Evolutionary conservation across 805 yeast species (phyloP).

Genomic region (Torulaspora franciscae): DNA sequence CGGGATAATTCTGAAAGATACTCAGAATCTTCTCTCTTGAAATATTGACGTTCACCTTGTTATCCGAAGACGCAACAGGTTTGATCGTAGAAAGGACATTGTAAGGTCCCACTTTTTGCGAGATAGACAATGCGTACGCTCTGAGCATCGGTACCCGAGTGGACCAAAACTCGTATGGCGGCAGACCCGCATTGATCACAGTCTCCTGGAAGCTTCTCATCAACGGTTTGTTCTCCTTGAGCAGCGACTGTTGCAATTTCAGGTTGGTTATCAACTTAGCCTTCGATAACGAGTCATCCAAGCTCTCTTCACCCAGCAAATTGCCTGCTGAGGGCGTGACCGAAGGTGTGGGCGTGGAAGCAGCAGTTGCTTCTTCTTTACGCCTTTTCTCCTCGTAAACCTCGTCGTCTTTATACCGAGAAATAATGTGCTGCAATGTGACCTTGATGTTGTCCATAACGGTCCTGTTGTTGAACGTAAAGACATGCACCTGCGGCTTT

Average conservation of each 20-base stretch:
- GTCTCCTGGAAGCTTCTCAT: slow-evolving; percentile 80
- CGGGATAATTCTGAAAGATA: slow-evolving; percentile 88
- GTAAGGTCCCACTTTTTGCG: slow-evolving; percentile 88
- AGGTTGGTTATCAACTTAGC: slow-evolving; percentile 61
- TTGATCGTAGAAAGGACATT: slow-evolving; percentile 90
- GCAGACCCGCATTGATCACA: slow-evolving; percentile 70
- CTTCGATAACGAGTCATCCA: slow-evolving; percentile 49
- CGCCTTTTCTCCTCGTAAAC: slow-evolving; percentile 40
- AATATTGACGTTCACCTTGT: slow-evolving; percentile 87
- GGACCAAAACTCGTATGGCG: slow-evolving; percentile 83
- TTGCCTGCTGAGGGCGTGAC: slow-evolving; percentile 31
- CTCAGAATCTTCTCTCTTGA: slow-evolving; percentile 86
- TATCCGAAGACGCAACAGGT: slow-evolving; percentile 89
- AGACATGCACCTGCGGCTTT: slow-evolving; percentile 37
- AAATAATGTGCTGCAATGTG: slow-evolving; percentile 60
- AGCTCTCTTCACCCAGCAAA: slow-evolving; percentile 36
- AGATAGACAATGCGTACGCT: slow-evolving; percentile 76
- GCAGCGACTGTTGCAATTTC: slow-evolving; percentile 70
- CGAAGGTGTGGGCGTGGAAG: slow-evolving; percentile 13
- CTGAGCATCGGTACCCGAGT: slow-evolving; percentile 73
- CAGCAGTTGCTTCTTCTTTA: slow-evolving; percentile 17
- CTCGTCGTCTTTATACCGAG: slow-evolving; percentile 53
- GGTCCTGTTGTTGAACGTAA: slow-evolving; percentile 65
- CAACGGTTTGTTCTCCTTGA: slow-evolving; percentile 62
- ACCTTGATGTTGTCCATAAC: slow-evolving; percentile 73